Percentiles rank a stretch among this genome's conserved stretches.
phyloP scores from a whole-genome alignment of 306 rosid species.

The Medicago arabica region DNA sequence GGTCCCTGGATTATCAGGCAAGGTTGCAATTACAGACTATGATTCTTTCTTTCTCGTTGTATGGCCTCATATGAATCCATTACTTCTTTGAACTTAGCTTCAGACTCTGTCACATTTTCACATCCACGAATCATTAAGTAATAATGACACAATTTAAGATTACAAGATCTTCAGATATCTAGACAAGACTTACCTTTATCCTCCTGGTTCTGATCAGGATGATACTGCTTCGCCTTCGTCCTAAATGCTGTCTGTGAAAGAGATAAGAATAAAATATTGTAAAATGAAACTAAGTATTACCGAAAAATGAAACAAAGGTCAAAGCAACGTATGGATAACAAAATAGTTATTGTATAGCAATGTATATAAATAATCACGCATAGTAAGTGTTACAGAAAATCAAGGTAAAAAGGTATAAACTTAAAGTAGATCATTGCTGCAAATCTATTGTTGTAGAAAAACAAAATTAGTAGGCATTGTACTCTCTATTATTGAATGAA shows the following conservation, averaged over 20 bases:
- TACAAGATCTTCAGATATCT: slow-evolving; percentile 27
- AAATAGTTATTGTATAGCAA: not conserved
- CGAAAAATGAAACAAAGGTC: not conserved
- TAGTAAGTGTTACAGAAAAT: slow-evolving; percentile 5
- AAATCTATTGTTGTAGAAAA: slow-evolving; percentile 3
- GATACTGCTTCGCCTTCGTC: slow-evolving; percentile 79
- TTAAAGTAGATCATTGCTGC: slow-evolving; percentile 16
- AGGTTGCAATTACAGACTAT: slow-evolving; percentile 40
- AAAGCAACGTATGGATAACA: slow-evolving; percentile 1
- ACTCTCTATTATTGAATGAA: not conserved
- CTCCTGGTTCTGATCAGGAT: slow-evolving; percentile 93
- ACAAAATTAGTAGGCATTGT: not conserved
- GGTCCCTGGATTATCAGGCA: slow-evolving; percentile 6
- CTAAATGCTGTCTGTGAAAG: slow-evolving; percentile 78
- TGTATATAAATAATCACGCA: not conserved
- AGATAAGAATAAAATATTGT: slow-evolving; percentile 7
- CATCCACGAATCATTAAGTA: slow-evolving; percentile 21
- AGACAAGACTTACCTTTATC: slow-evolving; percentile 65
- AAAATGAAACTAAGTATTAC: slow-evolving; percentile 18
- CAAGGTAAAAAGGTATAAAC: slow-evolving; percentile 9
- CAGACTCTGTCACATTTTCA: slow-evolving; percentile 70
- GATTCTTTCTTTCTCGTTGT: slow-evolving; percentile 70
- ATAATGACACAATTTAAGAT: slow-evolving; percentile 24
- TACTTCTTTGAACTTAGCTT: slow-evolving; percentile 93
- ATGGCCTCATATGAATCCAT: slow-evolving; percentile 90